Conservation (phyloP, 2,329 filamentous ascomycete genomes). For the Cercospora janseana region DNA sequence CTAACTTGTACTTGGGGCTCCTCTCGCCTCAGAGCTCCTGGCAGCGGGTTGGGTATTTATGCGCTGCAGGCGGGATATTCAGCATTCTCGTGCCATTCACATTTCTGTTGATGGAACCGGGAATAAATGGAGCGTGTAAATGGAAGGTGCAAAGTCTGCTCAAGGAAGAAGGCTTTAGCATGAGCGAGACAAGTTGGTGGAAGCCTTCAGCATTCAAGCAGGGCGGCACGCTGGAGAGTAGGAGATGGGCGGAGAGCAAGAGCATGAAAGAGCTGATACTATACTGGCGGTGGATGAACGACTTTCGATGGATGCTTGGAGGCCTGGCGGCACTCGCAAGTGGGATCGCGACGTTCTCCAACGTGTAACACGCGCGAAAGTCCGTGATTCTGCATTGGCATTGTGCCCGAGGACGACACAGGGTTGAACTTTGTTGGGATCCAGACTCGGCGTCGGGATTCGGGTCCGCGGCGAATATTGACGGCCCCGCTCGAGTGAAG, state of each 20-base stretch:
- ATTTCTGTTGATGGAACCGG: slow-evolving; percentile 42
- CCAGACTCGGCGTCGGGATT: background rate
- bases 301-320: slow-evolving; percentile 29
- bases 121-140: slow-evolving; percentile 41
- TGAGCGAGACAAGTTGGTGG: slow-evolving; percentile 28
- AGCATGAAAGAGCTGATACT: slow-evolving; percentile 31
- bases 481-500: slow-evolving; percentile 9
- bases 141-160: slow-evolving; percentile 41
- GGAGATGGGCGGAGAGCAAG: slow-evolving; percentile 28
- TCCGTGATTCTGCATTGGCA: too few species aligned
- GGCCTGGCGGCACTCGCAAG: slow-evolving; percentile 26
- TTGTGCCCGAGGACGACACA: too few species aligned
- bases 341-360: slow-evolving; percentile 29
- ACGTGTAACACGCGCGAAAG: background rate
- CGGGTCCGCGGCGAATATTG: background rate
- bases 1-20: slow-evolving; percentile 36
- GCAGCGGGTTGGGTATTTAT: slow-evolving; percentile 27
- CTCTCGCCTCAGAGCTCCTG: background rate
- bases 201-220: slow-evolving; percentile 30
- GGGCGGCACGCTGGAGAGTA: slow-evolving; percentile 24
- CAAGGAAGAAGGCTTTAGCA: slow-evolving; percentile 29
- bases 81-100: slow-evolving; percentile 41
- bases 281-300: slow-evolving; percentile 31
- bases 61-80: slow-evolving; percentile 29
- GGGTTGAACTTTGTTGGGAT: background rate